phyloP scores from a whole-genome alignment of 176 grass and related monocot species.

The Oryza nivara region DNA sequence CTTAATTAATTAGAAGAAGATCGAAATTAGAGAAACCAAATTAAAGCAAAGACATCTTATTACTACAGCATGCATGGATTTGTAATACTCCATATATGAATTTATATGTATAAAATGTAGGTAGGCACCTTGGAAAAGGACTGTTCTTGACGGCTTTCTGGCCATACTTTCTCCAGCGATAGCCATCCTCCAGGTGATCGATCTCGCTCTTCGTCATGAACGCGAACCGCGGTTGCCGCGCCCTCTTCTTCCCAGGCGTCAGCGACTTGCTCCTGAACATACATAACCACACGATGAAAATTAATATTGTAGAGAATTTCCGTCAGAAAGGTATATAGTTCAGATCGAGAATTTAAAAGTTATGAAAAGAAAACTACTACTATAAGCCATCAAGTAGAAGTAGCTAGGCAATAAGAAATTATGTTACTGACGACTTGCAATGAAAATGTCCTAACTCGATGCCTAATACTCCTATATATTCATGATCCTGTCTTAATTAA shows the following conservation, averaged over 20 bases:
- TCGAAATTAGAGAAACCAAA: not conserved
- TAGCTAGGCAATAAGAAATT: not conserved
- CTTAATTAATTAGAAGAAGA: too few species aligned
- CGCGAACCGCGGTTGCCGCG: constrained; percentile 67
- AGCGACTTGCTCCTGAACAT: constrained; percentile 36
- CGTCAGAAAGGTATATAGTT: too few species aligned
- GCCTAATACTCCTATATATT: too few species aligned
- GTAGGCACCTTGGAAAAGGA: constrained; percentile 61
- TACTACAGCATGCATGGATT: not conserved
- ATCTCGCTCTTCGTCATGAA: constrained; percentile 91
- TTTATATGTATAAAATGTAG: not conserved
- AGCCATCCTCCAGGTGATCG: constrained; percentile 74
- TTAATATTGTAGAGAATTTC: too few species aligned
- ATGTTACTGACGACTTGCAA: too few species aligned
- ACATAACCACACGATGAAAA: too few species aligned
- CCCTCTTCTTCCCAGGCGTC: constrained; percentile 57
- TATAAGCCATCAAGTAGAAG: not conserved
- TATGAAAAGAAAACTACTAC: not conserved
- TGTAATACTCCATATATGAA: too few species aligned
- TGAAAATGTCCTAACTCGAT: not conserved
- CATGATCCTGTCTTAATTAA: too few species aligned
- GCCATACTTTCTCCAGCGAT: constrained; percentile 86
- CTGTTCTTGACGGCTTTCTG: constrained; percentile 94
- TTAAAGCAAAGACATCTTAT: not conserved
- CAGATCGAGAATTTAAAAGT: not conserved